Percentiles rank a stretch among this genome's conserved stretches.
phyloP scores from a whole-genome alignment of 108 stramenopile species.

The Schizochytrium sp. region DNA sequence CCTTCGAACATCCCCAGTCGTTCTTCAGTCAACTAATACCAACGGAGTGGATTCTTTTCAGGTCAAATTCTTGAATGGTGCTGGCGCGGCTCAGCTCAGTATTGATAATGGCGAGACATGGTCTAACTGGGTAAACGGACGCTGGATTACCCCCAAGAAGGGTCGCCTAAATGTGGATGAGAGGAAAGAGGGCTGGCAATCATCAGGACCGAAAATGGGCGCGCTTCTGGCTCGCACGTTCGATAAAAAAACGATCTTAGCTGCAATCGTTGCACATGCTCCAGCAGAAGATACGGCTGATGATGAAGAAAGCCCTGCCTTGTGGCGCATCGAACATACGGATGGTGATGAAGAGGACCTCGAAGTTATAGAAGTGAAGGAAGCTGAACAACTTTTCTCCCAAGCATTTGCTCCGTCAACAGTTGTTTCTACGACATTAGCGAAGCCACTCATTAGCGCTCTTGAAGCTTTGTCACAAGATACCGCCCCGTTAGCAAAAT shows the following conservation, averaged over 20 bases:
- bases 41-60: neutral
- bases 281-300: neutral
- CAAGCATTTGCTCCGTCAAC: neutral
- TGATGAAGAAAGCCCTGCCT: neutral
- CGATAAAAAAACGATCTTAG: neutral
- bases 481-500: too few species aligned
- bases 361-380: neutral
- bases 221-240: neutral
- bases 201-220: neutral
- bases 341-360: constrained; percentile 53
- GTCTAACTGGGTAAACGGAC: neutral
- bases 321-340: constrained; percentile 37
- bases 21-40: neutral
- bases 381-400: neutral
- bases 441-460: neutral
- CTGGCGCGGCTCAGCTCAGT: constrained; percentile 7
- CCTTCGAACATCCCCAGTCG: constrained; percentile 1
- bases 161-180: neutral
- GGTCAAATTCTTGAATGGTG: neutral
- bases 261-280: constrained; percentile 27
- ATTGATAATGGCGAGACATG: constrained; percentile 15
- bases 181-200: neutral
- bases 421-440: neutral
- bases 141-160: neutral
- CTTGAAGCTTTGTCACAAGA: neutral